Conservation (phyloP, 345 rosid genomes). For the thale cress (Arabidopsis thaliana) region TAIR10.1 NC_003074.8:20646001-20646500, state of each 20-base stretch:
- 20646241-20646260: neutral
- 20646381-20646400: constrained; percentile 18
- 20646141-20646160: constrained; percentile 50
- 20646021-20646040: constrained; percentile 54
- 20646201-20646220: neutral
- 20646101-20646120: too few relatives aligned
- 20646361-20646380: constrained; percentile 1
- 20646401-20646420: constrained; percentile 15
- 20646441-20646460: constrained; percentile 25
- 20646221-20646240: neutral
- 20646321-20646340: neutral
- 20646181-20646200: neutral
- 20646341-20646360: neutral
- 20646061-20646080: too few relatives aligned
- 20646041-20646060: too few relatives aligned
- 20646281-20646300: constrained; percentile 33
- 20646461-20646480: constrained; percentile 11
- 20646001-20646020: constrained; percentile 98
- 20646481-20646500: constrained; percentile 19
- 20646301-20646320: neutral
- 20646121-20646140: constrained; percentile 57
- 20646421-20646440: constrained; percentile 28
- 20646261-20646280: neutral
- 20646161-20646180: constrained; percentile 10
- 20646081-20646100: too few relatives aligned